Evolutionary conservation across 495 filamentous ascomycete genomes (phyloP).

Genomic region (Penicillium cataractarum): DNA sequence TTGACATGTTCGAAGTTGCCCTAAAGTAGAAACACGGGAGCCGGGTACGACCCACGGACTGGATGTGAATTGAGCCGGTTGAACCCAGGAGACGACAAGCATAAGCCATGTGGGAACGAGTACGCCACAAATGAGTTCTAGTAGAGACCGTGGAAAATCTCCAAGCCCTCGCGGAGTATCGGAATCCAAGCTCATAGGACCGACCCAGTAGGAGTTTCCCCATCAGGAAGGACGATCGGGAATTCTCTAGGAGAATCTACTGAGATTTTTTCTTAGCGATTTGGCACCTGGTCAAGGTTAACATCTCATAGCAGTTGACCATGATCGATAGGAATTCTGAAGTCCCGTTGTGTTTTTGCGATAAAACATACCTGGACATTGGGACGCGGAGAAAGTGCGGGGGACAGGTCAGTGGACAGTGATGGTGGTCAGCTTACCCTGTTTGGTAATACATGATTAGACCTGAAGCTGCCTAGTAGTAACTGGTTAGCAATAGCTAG

Average conservation of each 20-base stretch:
- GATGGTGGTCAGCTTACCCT: not conserved
- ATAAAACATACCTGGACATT: not conserved
- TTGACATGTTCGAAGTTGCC: not conserved
- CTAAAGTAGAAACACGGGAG: not conserved
- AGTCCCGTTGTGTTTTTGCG: not conserved
- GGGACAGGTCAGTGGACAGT: not conserved
- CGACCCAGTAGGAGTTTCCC: slow-evolving; percentile 9
- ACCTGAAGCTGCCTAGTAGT: not conserved
- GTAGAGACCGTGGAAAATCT: not conserved
- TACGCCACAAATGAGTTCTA: not conserved
- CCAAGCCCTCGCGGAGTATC: not conserved
- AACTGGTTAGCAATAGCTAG: no score
- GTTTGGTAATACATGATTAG: not conserved
- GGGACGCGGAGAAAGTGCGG: not conserved
- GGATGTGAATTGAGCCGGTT: not conserved
- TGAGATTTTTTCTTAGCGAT: not conserved
- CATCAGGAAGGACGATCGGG: slow-evolving; percentile 15
- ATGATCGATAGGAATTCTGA: not conserved
- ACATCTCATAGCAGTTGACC: not conserved
- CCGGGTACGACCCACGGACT: not conserved
- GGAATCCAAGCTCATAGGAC: not conserved
- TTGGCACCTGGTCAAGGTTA: not conserved
- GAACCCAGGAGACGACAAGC: slow-evolving; percentile 2
- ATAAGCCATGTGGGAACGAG: slow-evolving; percentile 14
- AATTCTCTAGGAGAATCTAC: slow-evolving; percentile 4